Conservation (phyloP, 2,329 filamentous ascomycete species). For the Anthostomella pinea region DNA sequence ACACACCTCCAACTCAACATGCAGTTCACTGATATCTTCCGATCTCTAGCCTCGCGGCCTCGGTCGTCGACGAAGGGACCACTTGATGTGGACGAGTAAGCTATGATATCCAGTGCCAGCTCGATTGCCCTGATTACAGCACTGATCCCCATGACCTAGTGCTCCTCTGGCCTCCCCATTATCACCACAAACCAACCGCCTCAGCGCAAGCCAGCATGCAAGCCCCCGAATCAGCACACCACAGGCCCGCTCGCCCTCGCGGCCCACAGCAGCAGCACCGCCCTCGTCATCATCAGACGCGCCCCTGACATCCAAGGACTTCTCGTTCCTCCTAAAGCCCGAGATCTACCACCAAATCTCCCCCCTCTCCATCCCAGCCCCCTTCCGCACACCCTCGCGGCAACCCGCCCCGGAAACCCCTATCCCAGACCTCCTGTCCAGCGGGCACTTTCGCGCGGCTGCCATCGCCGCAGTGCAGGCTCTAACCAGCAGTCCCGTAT, state of each 20-base stretch:
- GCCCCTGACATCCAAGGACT: slow-evolving; percentile 59
- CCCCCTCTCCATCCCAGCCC: slow-evolving; percentile 53
- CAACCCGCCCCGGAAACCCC: slow-evolving; percentile 62
- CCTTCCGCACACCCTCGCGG: slow-evolving; percentile 68
- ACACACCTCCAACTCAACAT: slow-evolving; percentile 9
- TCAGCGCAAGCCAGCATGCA: slow-evolving; percentile 21
- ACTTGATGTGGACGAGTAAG: slow-evolving; percentile 73
- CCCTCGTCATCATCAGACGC: slow-evolving; percentile 29
- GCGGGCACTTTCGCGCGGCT: slow-evolving; percentile 77
- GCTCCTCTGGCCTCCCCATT: slow-evolving; percentile 22
- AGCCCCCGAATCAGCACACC: slow-evolving; percentile 24
- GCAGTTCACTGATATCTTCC: slow-evolving; percentile 26
- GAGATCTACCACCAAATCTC: slow-evolving; percentile 82
- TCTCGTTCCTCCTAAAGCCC: slow-evolving; percentile 75
- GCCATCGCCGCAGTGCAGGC: slow-evolving; percentile 65
- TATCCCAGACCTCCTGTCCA: slow-evolving; percentile 63
- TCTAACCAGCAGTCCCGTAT: slow-evolving; percentile 48
- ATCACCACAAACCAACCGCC: slow-evolving; percentile 27
- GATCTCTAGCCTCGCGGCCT: slow-evolving; percentile 52
- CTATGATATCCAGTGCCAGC: slow-evolving; percentile 12
- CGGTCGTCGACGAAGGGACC: slow-evolving; percentile 75
- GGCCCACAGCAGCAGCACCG: slow-evolving; percentile 14
- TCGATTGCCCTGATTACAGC: neutral
- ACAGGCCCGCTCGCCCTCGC: slow-evolving; percentile 18
- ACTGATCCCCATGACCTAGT: slow-evolving; percentile 17